These are phyloP conservation scores for Scedosporium minutisporum DNA, from an alignment of 2,329 filamentous ascomycete species.

Conservation along the genomic window DNA sequence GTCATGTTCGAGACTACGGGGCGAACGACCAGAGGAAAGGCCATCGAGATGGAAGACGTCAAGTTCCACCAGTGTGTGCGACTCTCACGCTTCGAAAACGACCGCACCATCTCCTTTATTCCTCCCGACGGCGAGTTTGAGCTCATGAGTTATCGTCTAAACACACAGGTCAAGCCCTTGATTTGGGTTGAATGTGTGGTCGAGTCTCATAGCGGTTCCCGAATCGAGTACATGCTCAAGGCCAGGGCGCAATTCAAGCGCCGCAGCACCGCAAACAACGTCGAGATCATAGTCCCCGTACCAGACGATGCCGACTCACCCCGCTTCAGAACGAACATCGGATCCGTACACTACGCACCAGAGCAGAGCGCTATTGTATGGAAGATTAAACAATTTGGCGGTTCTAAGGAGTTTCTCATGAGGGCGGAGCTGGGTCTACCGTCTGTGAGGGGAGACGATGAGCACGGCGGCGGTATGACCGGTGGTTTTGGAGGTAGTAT, in stretches of 20 bases:
- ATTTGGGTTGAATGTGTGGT: constrained; percentile 99
- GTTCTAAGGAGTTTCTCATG: constrained; percentile 98
- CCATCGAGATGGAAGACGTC: constrained; percentile 99
- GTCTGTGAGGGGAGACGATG: constrained; percentile 88
- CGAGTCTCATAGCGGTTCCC: constrained; percentile 86
- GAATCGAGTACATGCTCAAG: constrained; percentile 99
- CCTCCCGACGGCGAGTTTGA: constrained; percentile 98
- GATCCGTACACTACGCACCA: constrained; percentile 92
- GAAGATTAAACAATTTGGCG: constrained; percentile 99
- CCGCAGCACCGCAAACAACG: constrained; percentile 94
- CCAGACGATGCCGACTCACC: constrained; percentile 95
- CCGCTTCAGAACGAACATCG: constrained; percentile 94
- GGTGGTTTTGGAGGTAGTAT: constrained; percentile 94
- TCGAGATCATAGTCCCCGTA: constrained; percentile 94
- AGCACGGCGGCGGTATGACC: constrained; percentile 94
- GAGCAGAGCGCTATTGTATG: constrained; percentile 97
- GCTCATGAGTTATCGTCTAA: constrained; percentile 97
- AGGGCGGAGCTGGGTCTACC: constrained; percentile 89
- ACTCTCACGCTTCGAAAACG: constrained; percentile 93
- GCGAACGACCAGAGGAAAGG: constrained; percentile 85
- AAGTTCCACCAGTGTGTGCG: constrained; percentile 99
- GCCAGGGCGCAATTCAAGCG: constrained; percentile 97
- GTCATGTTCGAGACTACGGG: constrained; percentile 99
- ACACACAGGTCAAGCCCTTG: constrained; percentile 95
- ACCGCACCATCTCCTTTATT: constrained; percentile 97